These are phyloP conservation scores for Metschnikowia orientalis DNA, from an alignment of 805 yeast genomes.

Conservation along the genomic window DNA sequence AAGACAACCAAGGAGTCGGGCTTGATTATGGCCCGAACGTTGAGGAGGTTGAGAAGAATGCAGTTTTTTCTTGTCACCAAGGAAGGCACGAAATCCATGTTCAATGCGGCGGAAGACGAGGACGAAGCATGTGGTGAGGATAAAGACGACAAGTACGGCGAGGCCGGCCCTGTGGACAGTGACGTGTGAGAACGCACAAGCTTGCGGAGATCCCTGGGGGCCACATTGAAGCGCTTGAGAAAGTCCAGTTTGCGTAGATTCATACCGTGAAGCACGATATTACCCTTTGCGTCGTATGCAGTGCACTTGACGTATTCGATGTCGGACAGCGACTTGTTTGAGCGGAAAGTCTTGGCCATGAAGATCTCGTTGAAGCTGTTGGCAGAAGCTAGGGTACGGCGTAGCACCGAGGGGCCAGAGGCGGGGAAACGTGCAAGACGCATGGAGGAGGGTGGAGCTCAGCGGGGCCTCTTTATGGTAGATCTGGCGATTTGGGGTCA, in stretches of 20 bases:
- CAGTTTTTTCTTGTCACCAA: conserved; percentile 45
- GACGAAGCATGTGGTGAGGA: no score
- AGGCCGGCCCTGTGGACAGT: conserved; percentile 12
- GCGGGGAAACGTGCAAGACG: no score
- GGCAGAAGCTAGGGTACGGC: no score
- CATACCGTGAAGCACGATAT: conserved; percentile 41
- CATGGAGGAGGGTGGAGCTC: no score
- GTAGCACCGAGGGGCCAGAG: background rate
- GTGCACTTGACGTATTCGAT: conserved; percentile 44
- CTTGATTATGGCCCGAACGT: conserved; percentile 50
- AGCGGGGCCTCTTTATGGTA: no score
- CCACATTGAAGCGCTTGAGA: conserved; percentile 41
- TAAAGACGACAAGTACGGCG: no score
- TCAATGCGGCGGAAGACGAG: conserved; percentile 15
- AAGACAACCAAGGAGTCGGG: conserved; percentile 51
- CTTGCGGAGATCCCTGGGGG: conserved; percentile 58
- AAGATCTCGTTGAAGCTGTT: conserved; percentile 14
- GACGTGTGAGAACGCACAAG: conserved; percentile 30
- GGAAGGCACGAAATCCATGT: conserved; percentile 54
- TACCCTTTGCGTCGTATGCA: conserved; percentile 45
- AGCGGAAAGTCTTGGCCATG: conserved; percentile 17
- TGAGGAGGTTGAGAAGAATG: conserved; percentile 45
- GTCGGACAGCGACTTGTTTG: conserved; percentile 19
- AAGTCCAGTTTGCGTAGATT: conserved; percentile 42
- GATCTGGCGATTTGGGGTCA: no score